These are phyloP conservation scores for Solanum peruvianum DNA, from an alignment of 257 asterid species.

Conservation along the genomic window DNA sequence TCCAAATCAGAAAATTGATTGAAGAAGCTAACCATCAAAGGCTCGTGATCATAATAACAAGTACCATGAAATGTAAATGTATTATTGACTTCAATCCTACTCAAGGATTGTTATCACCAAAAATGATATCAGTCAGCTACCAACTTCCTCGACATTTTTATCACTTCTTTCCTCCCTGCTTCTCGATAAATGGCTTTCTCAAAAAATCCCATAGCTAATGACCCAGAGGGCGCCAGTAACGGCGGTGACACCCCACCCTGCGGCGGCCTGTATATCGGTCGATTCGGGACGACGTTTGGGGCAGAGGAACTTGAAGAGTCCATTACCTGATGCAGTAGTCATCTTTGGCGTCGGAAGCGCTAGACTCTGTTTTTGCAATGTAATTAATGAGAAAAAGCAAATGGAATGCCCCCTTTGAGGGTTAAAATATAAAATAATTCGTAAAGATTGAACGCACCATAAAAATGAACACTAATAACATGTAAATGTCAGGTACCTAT, in stretches of 20 bases:
- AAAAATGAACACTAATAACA: no score
- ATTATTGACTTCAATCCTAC: conserved; percentile 15
- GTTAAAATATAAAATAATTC: no score
- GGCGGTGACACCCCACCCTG: conserved; percentile 75
- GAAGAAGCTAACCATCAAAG: background rate
- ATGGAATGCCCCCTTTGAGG: background rate
- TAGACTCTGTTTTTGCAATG: background rate
- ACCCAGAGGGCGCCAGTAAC: conserved; percentile 45
- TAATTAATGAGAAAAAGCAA: background rate
- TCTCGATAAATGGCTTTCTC: conserved; percentile 74
- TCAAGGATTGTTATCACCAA: conserved; percentile 21
- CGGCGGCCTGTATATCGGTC: conserved; percentile 53
- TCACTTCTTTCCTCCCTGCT: conserved; percentile 49
- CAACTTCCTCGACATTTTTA: conserved; percentile 3
- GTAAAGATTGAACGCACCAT: no score
- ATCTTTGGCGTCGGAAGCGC: conserved; percentile 6
- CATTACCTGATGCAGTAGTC: conserved; percentile 39
- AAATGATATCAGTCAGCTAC: conserved; percentile 4
- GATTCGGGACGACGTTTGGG: conserved; percentile 32
- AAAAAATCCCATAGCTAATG: conserved; percentile 78
- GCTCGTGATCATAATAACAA: background rate
- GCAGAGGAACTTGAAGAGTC: conserved; percentile 35
- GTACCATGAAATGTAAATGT: background rate
- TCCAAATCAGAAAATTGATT: background rate
- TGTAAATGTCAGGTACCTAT: no score